Percentiles rank a stretch among this genome's conserved stretches.
Conservation (phyloP, 2,329 filamentous ascomycete genomes). For the Alternaria gansuensis region DNA sequence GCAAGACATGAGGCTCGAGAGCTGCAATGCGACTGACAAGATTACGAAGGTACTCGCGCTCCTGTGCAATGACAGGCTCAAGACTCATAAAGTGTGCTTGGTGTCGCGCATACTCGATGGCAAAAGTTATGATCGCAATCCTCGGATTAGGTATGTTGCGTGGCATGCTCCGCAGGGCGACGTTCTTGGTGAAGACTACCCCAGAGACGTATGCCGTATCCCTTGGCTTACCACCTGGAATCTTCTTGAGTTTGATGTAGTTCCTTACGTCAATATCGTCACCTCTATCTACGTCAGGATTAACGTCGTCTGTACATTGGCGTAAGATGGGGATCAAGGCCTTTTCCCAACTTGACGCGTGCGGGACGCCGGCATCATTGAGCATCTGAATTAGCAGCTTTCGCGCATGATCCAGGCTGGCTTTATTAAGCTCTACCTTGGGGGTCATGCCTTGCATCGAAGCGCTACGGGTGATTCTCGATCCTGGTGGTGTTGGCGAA, state of each 20-base stretch:
- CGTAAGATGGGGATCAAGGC: conserved; percentile 89
- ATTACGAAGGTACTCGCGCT: conserved; percentile 90
- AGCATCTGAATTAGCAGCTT: conserved; percentile 85
- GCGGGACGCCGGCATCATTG: conserved; percentile 76
- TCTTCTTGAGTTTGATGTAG: conserved; percentile 97
- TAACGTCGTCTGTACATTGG: conserved; percentile 91
- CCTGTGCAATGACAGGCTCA: conserved; percentile 94
- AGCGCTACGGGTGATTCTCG: conserved; percentile 72
- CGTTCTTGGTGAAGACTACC: conserved; percentile 95
- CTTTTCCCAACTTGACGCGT: conserved; percentile 83
- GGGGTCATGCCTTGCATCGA: conserved; percentile 82
- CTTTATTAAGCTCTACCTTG: conserved; percentile 83
- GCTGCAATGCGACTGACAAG: conserved; percentile 91
- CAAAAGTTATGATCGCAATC: conserved; percentile 91
- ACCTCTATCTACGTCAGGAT: conserved; percentile 86
- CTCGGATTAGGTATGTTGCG: conserved; percentile 83
- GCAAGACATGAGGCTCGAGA: conserved; percentile 80
- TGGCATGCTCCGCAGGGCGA: conserved; percentile 96
- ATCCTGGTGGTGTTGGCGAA: conserved; percentile 42
- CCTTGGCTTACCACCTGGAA: conserved; percentile 85
- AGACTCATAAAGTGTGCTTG: conserved; percentile 97
- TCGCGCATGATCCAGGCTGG: conserved; percentile 87
- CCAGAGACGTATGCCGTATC: conserved; percentile 98
- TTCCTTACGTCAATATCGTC: conserved; percentile 98
- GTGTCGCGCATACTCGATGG: conserved; percentile 94